These are phyloP conservation scores for Penicillium palitans DNA, from an alignment of 2,329 filamentous ascomycete genomes.

Conservation along the genomic window DNA sequence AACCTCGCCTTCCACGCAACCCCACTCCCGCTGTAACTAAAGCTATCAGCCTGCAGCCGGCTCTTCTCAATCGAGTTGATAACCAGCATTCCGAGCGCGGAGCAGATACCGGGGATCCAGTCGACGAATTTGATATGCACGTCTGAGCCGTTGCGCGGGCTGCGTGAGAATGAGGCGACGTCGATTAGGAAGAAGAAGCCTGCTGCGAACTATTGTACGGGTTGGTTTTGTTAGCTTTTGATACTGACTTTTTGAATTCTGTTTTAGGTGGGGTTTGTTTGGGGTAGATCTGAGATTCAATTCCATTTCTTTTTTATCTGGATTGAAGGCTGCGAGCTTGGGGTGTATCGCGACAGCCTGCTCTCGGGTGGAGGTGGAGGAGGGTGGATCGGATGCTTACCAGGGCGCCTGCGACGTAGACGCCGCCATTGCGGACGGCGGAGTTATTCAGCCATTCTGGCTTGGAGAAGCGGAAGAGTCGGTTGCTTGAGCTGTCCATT, in stretches of 20 bases:
- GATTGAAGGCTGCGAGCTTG: not conserved
- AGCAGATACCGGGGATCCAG: conserved; percentile 72
- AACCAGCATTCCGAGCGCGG: conserved; percentile 67
- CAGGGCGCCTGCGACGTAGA: conserved; percentile 66
- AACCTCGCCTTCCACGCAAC: conserved; percentile 71
- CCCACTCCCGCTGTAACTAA: conserved; percentile 63
- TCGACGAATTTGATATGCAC: conserved; percentile 69
- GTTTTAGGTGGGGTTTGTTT: not conserved
- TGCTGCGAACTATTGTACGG: conserved; percentile 59
- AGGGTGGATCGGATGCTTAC: conserved; percentile 45
- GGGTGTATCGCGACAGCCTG: not conserved
- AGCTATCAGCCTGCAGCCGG: conserved; percentile 62
- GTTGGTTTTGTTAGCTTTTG: not conserved
- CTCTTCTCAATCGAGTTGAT: conserved; percentile 73
- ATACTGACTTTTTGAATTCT: not conserved
- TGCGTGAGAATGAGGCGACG: conserved; percentile 63
- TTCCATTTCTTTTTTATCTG: not conserved
- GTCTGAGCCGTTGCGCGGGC: conserved; percentile 59
- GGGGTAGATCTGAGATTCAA: not conserved
- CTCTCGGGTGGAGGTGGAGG: conserved; percentile 3
- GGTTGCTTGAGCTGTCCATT: conserved; percentile 52
- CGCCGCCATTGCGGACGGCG: conserved; percentile 62
- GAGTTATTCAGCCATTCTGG: conserved; percentile 67
- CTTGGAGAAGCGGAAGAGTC: conserved; percentile 67
- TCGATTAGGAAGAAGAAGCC: conserved; percentile 71